These are phyloP conservation scores for Marasmius oreades DNA, from an alignment of 1,284 basidiomycete genomes.

Conservation along the genomic window DNA sequence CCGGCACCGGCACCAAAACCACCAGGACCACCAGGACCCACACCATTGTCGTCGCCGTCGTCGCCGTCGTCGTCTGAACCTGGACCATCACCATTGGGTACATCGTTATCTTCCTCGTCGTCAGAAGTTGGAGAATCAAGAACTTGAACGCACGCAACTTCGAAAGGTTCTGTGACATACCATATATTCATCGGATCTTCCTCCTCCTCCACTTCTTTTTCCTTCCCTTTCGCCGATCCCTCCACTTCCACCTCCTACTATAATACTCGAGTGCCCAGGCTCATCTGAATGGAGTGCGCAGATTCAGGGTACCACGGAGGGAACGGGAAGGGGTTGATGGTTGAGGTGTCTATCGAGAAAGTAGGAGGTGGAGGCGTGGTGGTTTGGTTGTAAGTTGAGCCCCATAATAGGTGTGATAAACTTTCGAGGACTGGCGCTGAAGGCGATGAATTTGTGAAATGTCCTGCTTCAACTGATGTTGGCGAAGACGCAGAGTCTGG, in stretches of 20 bases:
- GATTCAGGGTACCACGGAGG: slow-evolving; percentile 66
- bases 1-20: not conserved
- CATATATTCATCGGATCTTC: slow-evolving; percentile 56
- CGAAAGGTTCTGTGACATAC: slow-evolving; percentile 68
- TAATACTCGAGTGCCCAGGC: not conserved
- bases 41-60: not conserved
- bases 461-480: not conserved
- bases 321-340: slow-evolving; percentile 55
- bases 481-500: not conserved
- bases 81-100: slow-evolving; percentile 14
- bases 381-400: not conserved
- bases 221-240: slow-evolving; percentile 2
- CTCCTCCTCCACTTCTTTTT: slow-evolving; percentile 5
- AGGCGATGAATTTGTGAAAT: not conserved
- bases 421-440: not conserved
- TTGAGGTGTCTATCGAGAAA: not conserved
- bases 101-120: slow-evolving; percentile 27
- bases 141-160: slow-evolving; percentile 66
- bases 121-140: slow-evolving; percentile 42
- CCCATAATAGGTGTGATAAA: not conserved
- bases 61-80: slow-evolving; percentile 1
- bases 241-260: not conserved
- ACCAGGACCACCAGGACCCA: not conserved
- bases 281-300: slow-evolving; percentile 57
- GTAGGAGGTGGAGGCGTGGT: not conserved